Evolutionary conservation across 352 stramenopile genomes (phyloP), one percentile per base, ranked within the genome.

Genomic region (Phytophthora macrochlamydospora): DNA sequence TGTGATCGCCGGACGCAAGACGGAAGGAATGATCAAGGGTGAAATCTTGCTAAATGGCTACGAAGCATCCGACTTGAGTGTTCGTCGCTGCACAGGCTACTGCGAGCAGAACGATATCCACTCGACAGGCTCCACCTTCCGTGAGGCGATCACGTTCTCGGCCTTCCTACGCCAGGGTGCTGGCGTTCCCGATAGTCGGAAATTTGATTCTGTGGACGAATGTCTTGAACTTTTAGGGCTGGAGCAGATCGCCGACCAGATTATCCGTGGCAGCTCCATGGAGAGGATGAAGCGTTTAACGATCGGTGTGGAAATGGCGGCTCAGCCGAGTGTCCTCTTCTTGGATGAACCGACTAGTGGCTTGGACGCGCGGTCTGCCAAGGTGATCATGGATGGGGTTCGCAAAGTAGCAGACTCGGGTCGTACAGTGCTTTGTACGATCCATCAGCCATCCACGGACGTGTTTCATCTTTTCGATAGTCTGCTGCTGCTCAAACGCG

Each of bases 381-480:
- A 67, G 59, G 4, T 67, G 1, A 67, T 67, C 44, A 67, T 67
- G 59, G 59, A 67, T 29, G 59, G 59, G n/a, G 59, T 67, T 33
- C 59, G 59, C 6, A 67, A 67, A 35, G 59, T 67, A 14, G 59
- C 59, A 2, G 44, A 67, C 59, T 67, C 59, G 18, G 61, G 61
- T 7, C 61, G 61, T 31, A 65, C 62, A 4, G 62, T 97, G 13
- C 69, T 96, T 0, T 95, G 92, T 38, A 96, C 88, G 13, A 97
- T 97, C 60, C 91, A 97, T 67, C 91, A 97, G 70, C 91, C 91
- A 5, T 83, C 77, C 13, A 79, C 79, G 3, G 80, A 94, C 42
- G 80, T 96, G 7, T 95, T 96, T 33, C 79, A 85, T 28, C 78
- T 85, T 28, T 94, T 95, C 67, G 87, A 97, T 69, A 79, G 79